phyloP scores from a whole-genome alignment of 2,329 filamentous ascomycete species.

The Neofusicoccum ribis region DNA sequence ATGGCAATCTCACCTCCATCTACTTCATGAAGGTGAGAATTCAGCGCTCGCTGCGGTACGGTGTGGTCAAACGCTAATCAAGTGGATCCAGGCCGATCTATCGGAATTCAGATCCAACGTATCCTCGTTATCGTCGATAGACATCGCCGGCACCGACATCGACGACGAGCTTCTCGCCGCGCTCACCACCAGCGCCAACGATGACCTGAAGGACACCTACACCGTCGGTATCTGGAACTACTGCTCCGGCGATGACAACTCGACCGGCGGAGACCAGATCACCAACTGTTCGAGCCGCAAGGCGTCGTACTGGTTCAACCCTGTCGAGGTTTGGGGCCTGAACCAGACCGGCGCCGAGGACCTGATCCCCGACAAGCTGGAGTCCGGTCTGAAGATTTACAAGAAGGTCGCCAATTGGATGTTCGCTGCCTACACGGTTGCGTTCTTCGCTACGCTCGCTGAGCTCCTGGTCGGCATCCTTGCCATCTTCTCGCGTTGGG shows the following conservation, averaged over 20 bases:
- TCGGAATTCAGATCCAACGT: slow-evolving; percentile 50
- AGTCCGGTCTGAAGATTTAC: slow-evolving; percentile 71
- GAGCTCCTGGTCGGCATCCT: slow-evolving; percentile 79
- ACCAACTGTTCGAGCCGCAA: slow-evolving; percentile 68
- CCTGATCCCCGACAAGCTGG: slow-evolving; percentile 62
- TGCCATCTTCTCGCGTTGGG: slow-evolving; percentile 77
- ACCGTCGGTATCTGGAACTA: slow-evolving; percentile 83
- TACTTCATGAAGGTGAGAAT: slow-evolving; percentile 60
- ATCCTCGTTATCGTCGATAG: slow-evolving; percentile 33
- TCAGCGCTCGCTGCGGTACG: slow-evolving; percentile 30
- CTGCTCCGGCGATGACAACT: slow-evolving; percentile 65
- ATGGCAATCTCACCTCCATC: slow-evolving; percentile 48
- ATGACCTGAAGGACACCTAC: slow-evolving; percentile 71
- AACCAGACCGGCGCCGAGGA: slow-evolving; percentile 53
- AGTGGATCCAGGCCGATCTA: slow-evolving; percentile 47
- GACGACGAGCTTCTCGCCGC: slow-evolving; percentile 43
- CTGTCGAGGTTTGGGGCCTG: slow-evolving; percentile 66
- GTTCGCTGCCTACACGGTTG: slow-evolving; percentile 75
- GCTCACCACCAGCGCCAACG: slow-evolving; percentile 38
- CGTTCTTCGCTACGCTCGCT: slow-evolving; percentile 66
- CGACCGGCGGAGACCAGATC: slow-evolving; percentile 47
- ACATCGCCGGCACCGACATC: slow-evolving; percentile 24
- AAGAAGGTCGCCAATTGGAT: slow-evolving; percentile 76
- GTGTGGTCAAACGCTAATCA: slow-evolving; percentile 28
- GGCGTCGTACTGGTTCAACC: slow-evolving; percentile 75